Evolutionary conservation across 495 filamentous ascomycete genomes (phyloP).

Genomic region (Neohortaea acidophila): DNA sequence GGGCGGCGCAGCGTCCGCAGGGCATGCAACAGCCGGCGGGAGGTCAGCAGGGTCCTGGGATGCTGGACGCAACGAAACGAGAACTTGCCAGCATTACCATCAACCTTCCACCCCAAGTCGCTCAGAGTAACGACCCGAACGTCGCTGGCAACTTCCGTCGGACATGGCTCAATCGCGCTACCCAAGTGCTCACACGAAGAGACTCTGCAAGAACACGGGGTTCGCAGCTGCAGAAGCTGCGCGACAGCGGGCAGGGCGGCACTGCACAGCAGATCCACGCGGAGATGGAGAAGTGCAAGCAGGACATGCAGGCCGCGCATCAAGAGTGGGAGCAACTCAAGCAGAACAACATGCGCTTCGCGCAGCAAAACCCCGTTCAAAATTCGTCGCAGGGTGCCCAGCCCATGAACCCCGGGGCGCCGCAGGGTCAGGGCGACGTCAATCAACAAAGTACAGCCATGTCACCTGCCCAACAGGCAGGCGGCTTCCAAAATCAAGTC

Average conservation of each 20-base stretch:
- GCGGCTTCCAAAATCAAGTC: conserved; percentile 1
- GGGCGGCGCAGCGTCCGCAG: too few relatives aligned
- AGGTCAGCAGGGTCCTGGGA: conserved; percentile 6
- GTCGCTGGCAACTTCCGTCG: too few relatives aligned
- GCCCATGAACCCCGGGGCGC: too few relatives aligned
- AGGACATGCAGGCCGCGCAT: background rate
- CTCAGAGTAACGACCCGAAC: too few relatives aligned
- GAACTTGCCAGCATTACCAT: background rate
- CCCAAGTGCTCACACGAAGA: background rate
- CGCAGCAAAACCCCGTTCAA: background rate
- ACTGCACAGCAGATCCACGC: background rate
- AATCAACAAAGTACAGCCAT: conserved; percentile 13
- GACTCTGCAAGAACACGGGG: background rate
- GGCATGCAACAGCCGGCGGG: too few relatives aligned
- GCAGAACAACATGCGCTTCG: background rate
- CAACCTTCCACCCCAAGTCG: background rate
- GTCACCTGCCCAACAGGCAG: conserved; percentile 6
- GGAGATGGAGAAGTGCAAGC: background rate
- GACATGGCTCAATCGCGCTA: too few relatives aligned
- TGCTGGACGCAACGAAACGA: background rate
- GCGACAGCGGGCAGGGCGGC: background rate
- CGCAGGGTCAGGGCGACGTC: conserved; percentile 5
- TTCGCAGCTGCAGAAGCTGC: background rate
- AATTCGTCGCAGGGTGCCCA: conserved; percentile 2
- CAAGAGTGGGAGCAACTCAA: conserved; percentile 1